phyloP scores from a whole-genome alignment of 495 filamentous ascomycete species.

The Penicillium egyptiacum region DNA sequence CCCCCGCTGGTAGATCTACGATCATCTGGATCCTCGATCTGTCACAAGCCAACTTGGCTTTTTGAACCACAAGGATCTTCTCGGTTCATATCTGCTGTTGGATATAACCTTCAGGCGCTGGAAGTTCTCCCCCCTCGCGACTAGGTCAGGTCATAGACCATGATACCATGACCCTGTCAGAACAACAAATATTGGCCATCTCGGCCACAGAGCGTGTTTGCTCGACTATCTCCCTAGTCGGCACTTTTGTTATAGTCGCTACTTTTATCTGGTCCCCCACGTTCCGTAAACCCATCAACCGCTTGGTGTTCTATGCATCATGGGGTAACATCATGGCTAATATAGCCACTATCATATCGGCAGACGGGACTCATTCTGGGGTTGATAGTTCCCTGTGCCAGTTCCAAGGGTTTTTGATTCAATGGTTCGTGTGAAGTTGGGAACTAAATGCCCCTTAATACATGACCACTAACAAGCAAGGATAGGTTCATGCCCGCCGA shows the following conservation, averaged over 20 bases:
- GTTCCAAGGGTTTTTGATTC: slow-evolving; percentile 72
- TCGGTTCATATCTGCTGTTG: slow-evolving; percentile 5
- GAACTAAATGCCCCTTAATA: not conserved
- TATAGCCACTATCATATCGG: slow-evolving; percentile 73
- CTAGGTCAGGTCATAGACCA: not conserved
- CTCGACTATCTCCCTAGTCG: slow-evolving; percentile 69
- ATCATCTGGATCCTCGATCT: slow-evolving; percentile 7
- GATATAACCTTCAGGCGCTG: slow-evolving; percentile 6
- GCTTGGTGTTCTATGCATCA: slow-evolving; percentile 80
- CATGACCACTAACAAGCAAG: slow-evolving; percentile 5
- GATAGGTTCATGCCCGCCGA: slow-evolving; percentile 73
- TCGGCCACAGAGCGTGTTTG: slow-evolving; percentile 64
- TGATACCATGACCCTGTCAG: slow-evolving; percentile 27
- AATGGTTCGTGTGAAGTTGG: slow-evolving; percentile 56
- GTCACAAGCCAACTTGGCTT: not conserved
- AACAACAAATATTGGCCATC: slow-evolving; percentile 43
- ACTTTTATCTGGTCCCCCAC: slow-evolving; percentile 58
- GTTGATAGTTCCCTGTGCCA: slow-evolving; percentile 61
- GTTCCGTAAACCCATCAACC: slow-evolving; percentile 80
- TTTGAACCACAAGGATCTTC: not conserved
- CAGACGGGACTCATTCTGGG: slow-evolving; percentile 49
- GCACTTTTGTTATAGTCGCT: slow-evolving; percentile 69
- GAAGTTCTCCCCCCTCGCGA: not conserved
- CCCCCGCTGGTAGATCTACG: not conserved
- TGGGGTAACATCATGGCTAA: slow-evolving; percentile 83